phyloP scores from a whole-genome alignment of 1,284 basidiomycete genomes.

The Moniliophthora roreri region DNA sequence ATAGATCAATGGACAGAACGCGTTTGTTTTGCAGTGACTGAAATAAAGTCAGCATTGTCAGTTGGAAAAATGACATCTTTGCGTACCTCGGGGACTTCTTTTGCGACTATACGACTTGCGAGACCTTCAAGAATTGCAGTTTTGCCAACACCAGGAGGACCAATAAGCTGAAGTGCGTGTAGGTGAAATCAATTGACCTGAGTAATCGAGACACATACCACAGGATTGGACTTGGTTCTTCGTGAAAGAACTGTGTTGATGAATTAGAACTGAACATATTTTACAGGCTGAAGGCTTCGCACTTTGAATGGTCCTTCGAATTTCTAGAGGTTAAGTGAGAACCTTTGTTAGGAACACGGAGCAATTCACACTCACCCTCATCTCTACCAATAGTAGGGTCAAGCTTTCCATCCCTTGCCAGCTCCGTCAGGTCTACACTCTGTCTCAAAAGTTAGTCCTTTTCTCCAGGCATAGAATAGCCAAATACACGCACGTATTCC shows the following conservation, averaged over 20 bases:
- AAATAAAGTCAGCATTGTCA: not conserved
- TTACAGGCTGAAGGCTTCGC: constrained; percentile 21
- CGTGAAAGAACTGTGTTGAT: constrained; percentile 62
- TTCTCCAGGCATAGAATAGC: not conserved
- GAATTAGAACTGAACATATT: constrained; percentile 16
- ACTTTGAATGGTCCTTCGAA: constrained; percentile 89
- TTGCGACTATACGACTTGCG: constrained; percentile 84
- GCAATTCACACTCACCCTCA: constrained; percentile 52
- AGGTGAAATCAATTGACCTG: not conserved
- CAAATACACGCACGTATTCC: constrained; percentile 64
- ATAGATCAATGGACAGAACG: constrained; percentile 80
- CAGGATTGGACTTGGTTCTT: constrained; percentile 87
- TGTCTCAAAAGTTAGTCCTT: constrained; percentile 25
- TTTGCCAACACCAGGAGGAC: constrained; percentile 86
- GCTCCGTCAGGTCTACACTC: constrained; percentile 83
- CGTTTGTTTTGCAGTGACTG: constrained; percentile 82
- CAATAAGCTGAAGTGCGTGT: constrained; percentile 53
- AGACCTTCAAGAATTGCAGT: constrained; percentile 93
- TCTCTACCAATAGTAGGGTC: constrained; percentile 91
- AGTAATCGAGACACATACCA: constrained; percentile 43
- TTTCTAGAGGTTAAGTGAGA: constrained; percentile 54
- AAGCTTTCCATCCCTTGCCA: constrained; percentile 82
- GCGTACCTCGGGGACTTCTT: constrained; percentile 87
- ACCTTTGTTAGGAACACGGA: not conserved
- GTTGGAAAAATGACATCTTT: not conserved